phyloP scores from a whole-genome alignment of 176 grass and related monocot genomes.

The Phragmites australis region DNA sequence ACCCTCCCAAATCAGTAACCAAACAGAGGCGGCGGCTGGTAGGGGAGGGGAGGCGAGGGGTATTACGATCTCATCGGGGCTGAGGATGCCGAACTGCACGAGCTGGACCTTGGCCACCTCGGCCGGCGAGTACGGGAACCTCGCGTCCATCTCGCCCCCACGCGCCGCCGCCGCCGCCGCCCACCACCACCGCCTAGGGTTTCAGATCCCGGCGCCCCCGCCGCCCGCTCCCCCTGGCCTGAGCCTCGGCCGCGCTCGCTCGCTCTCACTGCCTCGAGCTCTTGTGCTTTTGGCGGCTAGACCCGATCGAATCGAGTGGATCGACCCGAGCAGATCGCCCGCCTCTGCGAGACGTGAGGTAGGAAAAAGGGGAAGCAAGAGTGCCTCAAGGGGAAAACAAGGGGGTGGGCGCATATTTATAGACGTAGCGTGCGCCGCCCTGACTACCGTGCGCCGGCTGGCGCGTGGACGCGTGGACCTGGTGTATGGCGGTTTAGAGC shows the following conservation, averaged over 20 bases:
- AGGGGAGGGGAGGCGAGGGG: background rate
- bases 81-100: conserved; percentile 98
- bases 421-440: conserved; percentile 35
- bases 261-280: background rate
- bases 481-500: background rate
- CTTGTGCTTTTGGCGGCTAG: background rate
- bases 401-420: conserved; percentile 55
- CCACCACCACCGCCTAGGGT: conserved; percentile 34
- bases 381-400: no score
- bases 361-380: background rate
- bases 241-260: background rate
- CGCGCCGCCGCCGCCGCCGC: conserved; percentile 11
- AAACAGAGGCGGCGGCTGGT: conserved; percentile 19
- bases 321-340: conserved; percentile 10
- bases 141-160: conserved; percentile 61
- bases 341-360: background rate
- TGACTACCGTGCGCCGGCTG: conserved; percentile 15
- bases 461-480: background rate
- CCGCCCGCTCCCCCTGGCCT: background rate
- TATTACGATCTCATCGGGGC: conserved; percentile 97
- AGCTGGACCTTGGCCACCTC: conserved; percentile 92
- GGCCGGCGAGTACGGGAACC: conserved; percentile 91
- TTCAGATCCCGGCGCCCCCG: conserved; percentile 36
- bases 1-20: conserved; percentile 30
- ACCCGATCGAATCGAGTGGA: background rate